A percentile compares a stretch with the other conserved stretches of the same genome.
These are phyloP conservation scores for Populus hybrid DNA, from an alignment of 441 rosid species.

Conservation along the genomic window DNA sequence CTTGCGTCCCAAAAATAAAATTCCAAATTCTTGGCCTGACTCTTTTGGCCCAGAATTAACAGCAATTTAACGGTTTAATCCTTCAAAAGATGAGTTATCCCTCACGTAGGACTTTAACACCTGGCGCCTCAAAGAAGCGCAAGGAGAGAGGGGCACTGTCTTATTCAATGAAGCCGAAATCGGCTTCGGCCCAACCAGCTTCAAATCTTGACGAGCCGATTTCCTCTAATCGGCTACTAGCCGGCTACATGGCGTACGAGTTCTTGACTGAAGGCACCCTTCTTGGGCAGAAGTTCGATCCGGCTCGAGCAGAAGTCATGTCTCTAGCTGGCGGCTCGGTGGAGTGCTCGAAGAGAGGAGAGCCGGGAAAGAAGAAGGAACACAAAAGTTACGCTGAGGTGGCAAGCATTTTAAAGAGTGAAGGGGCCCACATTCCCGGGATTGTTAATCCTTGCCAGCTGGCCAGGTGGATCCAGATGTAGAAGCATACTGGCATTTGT, in stretches of 20 bases:
- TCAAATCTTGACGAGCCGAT: slow-evolving; percentile 13
- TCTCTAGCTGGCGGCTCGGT: slow-evolving; percentile 23
- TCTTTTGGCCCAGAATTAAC: slow-evolving; percentile 9
- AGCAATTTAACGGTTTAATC: slow-evolving; percentile 16
- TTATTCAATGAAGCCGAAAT: slow-evolving; percentile 16
- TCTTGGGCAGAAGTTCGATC: slow-evolving; percentile 48
- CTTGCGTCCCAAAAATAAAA: background rate
- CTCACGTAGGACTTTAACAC: slow-evolving; percentile 36
- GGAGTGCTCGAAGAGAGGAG: slow-evolving; percentile 22
- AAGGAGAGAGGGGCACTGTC: slow-evolving; percentile 41
- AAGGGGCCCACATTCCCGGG: slow-evolving; percentile 60
- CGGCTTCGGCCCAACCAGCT: slow-evolving; percentile 6
- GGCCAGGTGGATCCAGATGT: slow-evolving; percentile 67
- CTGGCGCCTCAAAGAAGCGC: slow-evolving; percentile 54
- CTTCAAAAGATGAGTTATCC: slow-evolving; percentile 44
- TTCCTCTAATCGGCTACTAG: slow-evolving; percentile 46
- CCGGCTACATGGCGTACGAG: slow-evolving; percentile 85
- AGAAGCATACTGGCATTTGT: background rate
- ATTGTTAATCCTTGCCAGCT: slow-evolving; percentile 71
- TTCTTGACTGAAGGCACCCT: slow-evolving; percentile 63
- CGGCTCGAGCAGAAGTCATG: slow-evolving; percentile 31
- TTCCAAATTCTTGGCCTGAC: background rate
- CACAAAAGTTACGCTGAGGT: slow-evolving; percentile 47
- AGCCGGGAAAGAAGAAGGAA: slow-evolving; percentile 24
- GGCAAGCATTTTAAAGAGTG: slow-evolving; percentile 53